These are phyloP conservation scores for Xylariaceae sp. DNA, from an alignment of 2,329 filamentous ascomycete genomes.

Conservation along the genomic window DNA sequence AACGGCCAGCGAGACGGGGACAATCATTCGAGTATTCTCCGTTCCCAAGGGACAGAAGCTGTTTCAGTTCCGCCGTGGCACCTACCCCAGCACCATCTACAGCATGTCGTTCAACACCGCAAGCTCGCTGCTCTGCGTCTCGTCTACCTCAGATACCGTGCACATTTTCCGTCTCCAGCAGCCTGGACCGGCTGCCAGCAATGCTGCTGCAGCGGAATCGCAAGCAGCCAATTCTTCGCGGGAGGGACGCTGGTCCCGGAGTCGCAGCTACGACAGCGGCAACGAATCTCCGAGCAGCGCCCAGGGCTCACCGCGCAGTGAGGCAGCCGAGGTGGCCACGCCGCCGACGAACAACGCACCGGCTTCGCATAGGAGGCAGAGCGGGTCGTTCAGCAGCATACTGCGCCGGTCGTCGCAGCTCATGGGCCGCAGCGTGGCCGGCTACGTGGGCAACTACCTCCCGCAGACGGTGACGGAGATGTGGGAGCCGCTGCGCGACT, in stretches of 20 bases:
- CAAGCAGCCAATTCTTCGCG: conserved; percentile 33
- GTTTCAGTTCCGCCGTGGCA: conserved; percentile 91
- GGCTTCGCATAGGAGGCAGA: conserved; percentile 38
- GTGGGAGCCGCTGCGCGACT: conserved; percentile 92
- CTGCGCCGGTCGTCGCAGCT: conserved; percentile 91
- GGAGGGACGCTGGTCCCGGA: conserved; percentile 45
- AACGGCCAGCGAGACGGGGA: conserved; percentile 94
- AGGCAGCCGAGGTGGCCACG: conserved; percentile 32
- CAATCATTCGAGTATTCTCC: conserved; percentile 92
- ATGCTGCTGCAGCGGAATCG: conserved; percentile 26
- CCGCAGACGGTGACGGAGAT: conserved; percentile 93
- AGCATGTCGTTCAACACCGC: conserved; percentile 98
- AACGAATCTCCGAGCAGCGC: conserved; percentile 43
- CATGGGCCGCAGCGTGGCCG: conserved; percentile 81
- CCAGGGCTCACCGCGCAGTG: conserved; percentile 39
- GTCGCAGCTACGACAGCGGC: conserved; percentile 47
- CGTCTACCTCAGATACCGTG: conserved; percentile 90
- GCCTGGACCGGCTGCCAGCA: conserved; percentile 28
- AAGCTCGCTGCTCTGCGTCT: conserved; percentile 88
- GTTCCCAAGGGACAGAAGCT: conserved; percentile 86
- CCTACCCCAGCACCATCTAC: conserved; percentile 91
- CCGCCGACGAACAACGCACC: conserved; percentile 20
- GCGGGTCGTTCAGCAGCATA: conserved; percentile 82
- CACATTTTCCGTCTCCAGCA: conserved; percentile 82
- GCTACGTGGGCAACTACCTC: conserved; percentile 83